Evolutionary conservation across 73 alveolate species (phyloP).

Genomic region (Tetrahymena thermophila): DNA sequence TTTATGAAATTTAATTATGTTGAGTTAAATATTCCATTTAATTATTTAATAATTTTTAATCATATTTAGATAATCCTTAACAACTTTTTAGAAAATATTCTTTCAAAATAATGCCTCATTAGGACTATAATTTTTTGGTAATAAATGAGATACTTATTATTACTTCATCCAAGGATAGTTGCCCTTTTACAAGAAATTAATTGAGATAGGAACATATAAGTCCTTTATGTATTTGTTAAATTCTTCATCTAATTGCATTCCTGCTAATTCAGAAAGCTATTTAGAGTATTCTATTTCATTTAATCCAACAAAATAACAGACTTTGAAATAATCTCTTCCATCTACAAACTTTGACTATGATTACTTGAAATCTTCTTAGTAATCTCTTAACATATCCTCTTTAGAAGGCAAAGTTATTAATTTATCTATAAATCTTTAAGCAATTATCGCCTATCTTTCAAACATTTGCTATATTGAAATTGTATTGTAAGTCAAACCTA

Average conservation of each 20-base stretch:
- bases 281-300: neutral
- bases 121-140: neutral
- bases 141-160: neutral
- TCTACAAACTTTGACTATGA: neutral
- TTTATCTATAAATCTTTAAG: neutral
- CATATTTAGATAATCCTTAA: too few relatives aligned
- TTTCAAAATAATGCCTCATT: neutral
- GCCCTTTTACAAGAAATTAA: neutral
- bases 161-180: neutral
- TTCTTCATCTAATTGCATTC: neutral
- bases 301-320: neutral
- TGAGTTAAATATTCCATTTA: too few relatives aligned
- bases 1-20: too few relatives aligned
- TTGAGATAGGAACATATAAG: neutral
- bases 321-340: neutral
- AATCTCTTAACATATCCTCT: neutral
- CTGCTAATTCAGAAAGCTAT: neutral
- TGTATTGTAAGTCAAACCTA: neutral
- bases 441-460: neutral
- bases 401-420: neutral
- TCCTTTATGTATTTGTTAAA: neutral
- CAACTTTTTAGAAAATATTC: too few relatives aligned
- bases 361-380: neutral
- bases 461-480: neutral
- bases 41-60: too few relatives aligned